Percentiles rank a stretch among this genome's conserved stretches.
Conservation (phyloP, 2,329 filamentous ascomycete species). For the Stachybotrys chartarum region DNA sequence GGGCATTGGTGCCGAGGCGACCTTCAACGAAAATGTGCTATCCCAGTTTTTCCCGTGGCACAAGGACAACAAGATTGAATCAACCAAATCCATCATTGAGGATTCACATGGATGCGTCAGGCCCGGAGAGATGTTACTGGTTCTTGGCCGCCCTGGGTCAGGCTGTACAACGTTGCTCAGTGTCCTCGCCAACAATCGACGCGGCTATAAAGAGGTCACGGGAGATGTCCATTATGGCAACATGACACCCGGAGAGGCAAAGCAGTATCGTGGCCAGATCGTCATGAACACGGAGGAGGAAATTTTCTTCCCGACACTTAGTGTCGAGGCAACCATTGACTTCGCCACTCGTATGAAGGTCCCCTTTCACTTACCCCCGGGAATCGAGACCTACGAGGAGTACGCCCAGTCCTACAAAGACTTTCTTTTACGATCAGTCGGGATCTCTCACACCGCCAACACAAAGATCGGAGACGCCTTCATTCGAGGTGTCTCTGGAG, state of each 20-base stretch:
- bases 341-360: constrained; percentile 54
- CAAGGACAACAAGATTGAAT: background rate
- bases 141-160: constrained; percentile 53
- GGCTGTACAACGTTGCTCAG: constrained; percentile 55
- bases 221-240: constrained; percentile 46
- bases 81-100: constrained; percentile 46
- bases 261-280: constrained; percentile 44
- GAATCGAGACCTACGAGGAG: constrained; percentile 21
- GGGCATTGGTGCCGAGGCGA: constrained; percentile 8
- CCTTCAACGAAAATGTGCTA: constrained; percentile 11
- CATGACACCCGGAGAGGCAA: constrained; percentile 33
- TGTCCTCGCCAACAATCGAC: constrained; percentile 52
- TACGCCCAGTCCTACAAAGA: background rate
- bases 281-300: constrained; percentile 62
- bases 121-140: constrained; percentile 58
- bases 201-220: constrained; percentile 44
- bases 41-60: constrained; percentile 21
- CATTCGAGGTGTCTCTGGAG: constrained; percentile 44
- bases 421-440: constrained; percentile 16
- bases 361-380: constrained; percentile 32
- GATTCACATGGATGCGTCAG: constrained; percentile 54
- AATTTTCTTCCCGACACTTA: constrained; percentile 52
- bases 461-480: constrained; percentile 47
- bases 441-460: constrained; percentile 45
- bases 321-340: constrained; percentile 57